Evolutionary conservation across 2,329 filamentous ascomycete genomes (phyloP).

Genomic region (Fusarium albosuccineum): DNA sequence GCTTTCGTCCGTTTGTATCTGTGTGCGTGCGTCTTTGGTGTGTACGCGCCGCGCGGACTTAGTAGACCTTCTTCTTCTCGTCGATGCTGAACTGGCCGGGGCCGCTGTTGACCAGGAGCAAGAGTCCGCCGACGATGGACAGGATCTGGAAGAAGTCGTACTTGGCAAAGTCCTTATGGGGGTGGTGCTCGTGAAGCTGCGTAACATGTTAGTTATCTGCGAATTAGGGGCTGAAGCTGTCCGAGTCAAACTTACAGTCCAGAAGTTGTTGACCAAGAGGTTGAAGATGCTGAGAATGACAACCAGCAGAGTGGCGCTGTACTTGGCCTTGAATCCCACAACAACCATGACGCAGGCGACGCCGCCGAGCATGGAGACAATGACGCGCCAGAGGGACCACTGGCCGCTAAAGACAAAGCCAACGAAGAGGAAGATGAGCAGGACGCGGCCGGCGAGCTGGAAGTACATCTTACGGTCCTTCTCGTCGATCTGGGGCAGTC

Average conservation of each 20-base stretch:
- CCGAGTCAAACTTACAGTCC: constrained; percentile 78
- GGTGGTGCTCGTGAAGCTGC: constrained; percentile 95
- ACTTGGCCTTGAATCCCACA: constrained; percentile 99
- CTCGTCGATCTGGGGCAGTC: constrained; percentile 93
- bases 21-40: no score
- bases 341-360: constrained; percentile 98
- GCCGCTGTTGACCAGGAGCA: constrained; percentile 98
- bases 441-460: constrained; percentile 93
- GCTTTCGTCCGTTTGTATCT: no score
- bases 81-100: constrained; percentile 98
- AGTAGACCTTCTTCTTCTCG: constrained; percentile 99
- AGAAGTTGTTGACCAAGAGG: constrained; percentile 98
- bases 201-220: constrained; percentile 10
- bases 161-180: constrained; percentile 99
- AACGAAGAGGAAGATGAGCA: constrained; percentile 97
- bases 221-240: no score
- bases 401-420: constrained; percentile 96
- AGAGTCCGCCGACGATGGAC: constrained; percentile 95
- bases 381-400: constrained; percentile 89
- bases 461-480: constrained; percentile 99
- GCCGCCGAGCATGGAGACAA: constrained; percentile 87
- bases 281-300: constrained; percentile 98
- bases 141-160: constrained; percentile 99
- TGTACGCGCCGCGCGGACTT: constrained; percentile 42
- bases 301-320: constrained; percentile 94